Evolutionary conservation across 176 grass and related monocot species (phyloP).

Genomic region (bread wheat (Triticum aestivum)): IWGSC_CS_RefSeq_v2.1 NC_057808.1:460359965-460360464

Average conservation of each 20-base stretch:
- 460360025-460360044: constrained; percentile 74
- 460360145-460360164: constrained; percentile 55
- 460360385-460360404: constrained; percentile 37
- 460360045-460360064: constrained; percentile 83
- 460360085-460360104: constrained; percentile 97
- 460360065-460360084: constrained; percentile 97
- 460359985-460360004: background rate
- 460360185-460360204: constrained; percentile 71
- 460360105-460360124: constrained; percentile 69
- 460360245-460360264: constrained; percentile 84
- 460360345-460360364: background rate
- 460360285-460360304: constrained; percentile 90
- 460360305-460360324: constrained; percentile 54
- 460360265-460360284: constrained; percentile 83
- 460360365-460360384: constrained; percentile 20
- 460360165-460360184: constrained; percentile 53
- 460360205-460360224: constrained; percentile 74
- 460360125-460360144: constrained; percentile 26
- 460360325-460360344: background rate
- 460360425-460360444: constrained; percentile 93
- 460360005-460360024: background rate
- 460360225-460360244: constrained; percentile 74
- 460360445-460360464: constrained; percentile 66
- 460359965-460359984: no score
- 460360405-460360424: constrained; percentile 80